Conservation (phyloP, 352 stramenopile species). For the Pythium apleroticum region DNA sequence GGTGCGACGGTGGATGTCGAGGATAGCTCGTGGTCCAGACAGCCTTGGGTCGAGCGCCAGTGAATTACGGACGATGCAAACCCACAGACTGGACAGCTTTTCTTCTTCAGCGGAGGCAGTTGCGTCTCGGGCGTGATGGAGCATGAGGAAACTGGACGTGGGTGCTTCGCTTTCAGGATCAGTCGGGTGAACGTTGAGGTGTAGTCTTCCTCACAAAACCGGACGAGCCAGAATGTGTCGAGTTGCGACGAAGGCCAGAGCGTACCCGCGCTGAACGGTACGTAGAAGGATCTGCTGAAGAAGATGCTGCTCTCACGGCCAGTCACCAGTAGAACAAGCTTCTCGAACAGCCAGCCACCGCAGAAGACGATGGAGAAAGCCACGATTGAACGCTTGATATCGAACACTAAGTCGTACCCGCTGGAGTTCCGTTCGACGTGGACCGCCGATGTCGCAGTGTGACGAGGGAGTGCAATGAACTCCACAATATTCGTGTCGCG, state of each 20-base stretch:
- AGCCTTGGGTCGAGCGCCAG: constrained; percentile 25
- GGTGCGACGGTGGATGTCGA: constrained; percentile 22
- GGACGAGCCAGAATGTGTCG: constrained; percentile 13
- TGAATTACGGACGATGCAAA: constrained; percentile 17
- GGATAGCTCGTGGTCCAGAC: constrained; percentile 20
- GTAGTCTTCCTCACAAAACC: too few species aligned
- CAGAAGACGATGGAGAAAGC: not conserved
- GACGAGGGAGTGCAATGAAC: constrained; percentile 2
- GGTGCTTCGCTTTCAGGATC: too few species aligned
- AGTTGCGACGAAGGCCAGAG: constrained; percentile 20
- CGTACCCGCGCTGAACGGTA: constrained; percentile 26
- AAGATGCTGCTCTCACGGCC: constrained; percentile 4
- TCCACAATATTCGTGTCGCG: constrained; percentile 21
- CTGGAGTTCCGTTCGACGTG: not conserved
- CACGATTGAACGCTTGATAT: constrained; percentile 7
- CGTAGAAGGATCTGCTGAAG: constrained; percentile 18
- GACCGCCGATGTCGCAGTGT: not conserved
- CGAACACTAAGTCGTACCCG: constrained; percentile 13
- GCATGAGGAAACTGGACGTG: too few species aligned
- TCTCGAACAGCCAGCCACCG: not conserved
- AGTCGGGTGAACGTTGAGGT: not conserved
- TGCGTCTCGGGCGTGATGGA: too few species aligned
- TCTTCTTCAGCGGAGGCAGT: too few species aligned
- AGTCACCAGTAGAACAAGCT: not conserved
- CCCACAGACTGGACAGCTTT: constrained; percentile 11